These are phyloP conservation scores for Arachnopeziza araneosa DNA, from an alignment of 2,329 filamentous ascomycete species.

Conservation along the genomic window DNA sequence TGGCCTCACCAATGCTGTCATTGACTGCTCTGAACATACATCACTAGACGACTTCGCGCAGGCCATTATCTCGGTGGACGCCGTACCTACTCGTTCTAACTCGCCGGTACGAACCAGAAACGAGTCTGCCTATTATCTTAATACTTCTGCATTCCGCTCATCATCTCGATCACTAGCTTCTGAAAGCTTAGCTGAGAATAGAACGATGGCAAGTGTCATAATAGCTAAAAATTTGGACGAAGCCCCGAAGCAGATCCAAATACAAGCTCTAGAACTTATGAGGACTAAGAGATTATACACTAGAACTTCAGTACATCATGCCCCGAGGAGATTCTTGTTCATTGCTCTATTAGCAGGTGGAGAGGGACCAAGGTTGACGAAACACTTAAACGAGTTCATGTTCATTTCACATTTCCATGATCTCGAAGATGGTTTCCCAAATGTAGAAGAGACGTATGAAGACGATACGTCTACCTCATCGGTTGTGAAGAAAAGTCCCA, in stretches of 20 bases:
- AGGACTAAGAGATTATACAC: slow-evolving; percentile 74
- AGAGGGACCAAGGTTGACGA: slow-evolving; percentile 44
- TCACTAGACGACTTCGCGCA: slow-evolving; percentile 77
- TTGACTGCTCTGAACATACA: slow-evolving; percentile 68
- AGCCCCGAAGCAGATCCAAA: slow-evolving; percentile 71
- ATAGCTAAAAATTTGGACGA: slow-evolving; percentile 75
- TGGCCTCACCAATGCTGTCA: slow-evolving; percentile 60
- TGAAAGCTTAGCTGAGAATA: slow-evolving; percentile 37
- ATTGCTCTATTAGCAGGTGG: slow-evolving; percentile 61
- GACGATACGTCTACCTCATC: slow-evolving; percentile 28
- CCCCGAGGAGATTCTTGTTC: slow-evolving; percentile 75
- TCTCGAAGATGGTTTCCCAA: slow-evolving; percentile 63
- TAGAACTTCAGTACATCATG: slow-evolving; percentile 64
- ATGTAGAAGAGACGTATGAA: slow-evolving; percentile 58
- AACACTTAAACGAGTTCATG: slow-evolving; percentile 72
- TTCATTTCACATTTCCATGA: slow-evolving; percentile 85
- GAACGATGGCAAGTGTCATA: slow-evolving; percentile 71
- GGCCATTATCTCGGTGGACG: slow-evolving; percentile 43
- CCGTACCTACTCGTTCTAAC: slow-evolving; percentile 17
- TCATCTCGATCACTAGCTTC: slow-evolving; percentile 27
- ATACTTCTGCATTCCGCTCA: slow-evolving; percentile 24
- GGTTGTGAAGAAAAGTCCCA: slow-evolving; percentile 28
- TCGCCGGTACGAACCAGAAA: slow-evolving; percentile 26
- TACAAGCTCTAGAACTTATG: slow-evolving; percentile 74
- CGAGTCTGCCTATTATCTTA: slow-evolving; percentile 31